phyloP scores from a whole-genome alignment of 2,329 filamentous ascomycete species.

The Botrytis medusae region DNA sequence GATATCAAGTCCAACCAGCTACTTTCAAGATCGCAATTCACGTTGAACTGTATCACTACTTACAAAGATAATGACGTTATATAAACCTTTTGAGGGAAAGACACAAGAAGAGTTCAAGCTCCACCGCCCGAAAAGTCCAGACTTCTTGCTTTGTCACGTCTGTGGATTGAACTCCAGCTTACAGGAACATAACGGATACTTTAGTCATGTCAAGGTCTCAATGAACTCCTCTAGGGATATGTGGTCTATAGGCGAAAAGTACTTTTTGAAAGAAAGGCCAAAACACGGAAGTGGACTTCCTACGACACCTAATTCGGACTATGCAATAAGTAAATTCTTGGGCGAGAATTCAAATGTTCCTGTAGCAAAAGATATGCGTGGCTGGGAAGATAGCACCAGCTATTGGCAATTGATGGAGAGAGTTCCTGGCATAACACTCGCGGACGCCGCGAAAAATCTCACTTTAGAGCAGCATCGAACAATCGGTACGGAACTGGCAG shows the following conservation, averaged over 20 bases:
- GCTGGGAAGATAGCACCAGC: neutral
- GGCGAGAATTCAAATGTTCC: neutral
- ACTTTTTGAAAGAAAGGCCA: neutral
- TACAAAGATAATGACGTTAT: neutral
- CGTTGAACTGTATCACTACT: neutral
- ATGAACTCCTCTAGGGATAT: neutral
- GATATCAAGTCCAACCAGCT: neutral
- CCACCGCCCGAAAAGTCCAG: neutral
- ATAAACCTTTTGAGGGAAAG: neutral
- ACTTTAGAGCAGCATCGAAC: neutral
- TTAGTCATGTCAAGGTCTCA: slow-evolving; percentile 9
- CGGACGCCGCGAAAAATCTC: accelerated
- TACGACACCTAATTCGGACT: neutral
- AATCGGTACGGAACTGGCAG: neutral
- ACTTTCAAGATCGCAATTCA: neutral
- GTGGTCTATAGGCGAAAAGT: neutral
- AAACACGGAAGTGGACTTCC: accelerated
- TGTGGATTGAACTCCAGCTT: neutral
- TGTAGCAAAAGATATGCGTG: neutral
- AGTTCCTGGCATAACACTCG: neutral
- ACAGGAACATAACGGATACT: neutral
- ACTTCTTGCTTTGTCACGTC: neutral
- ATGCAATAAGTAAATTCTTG: neutral
- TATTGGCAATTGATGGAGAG: neutral
- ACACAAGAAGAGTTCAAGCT: neutral